Percentiles rank a stretch among this genome's conserved stretches.
Conservation (phyloP, 2,329 filamentous ascomycete species). For the Fusarium keratoplasticum region DNA sequence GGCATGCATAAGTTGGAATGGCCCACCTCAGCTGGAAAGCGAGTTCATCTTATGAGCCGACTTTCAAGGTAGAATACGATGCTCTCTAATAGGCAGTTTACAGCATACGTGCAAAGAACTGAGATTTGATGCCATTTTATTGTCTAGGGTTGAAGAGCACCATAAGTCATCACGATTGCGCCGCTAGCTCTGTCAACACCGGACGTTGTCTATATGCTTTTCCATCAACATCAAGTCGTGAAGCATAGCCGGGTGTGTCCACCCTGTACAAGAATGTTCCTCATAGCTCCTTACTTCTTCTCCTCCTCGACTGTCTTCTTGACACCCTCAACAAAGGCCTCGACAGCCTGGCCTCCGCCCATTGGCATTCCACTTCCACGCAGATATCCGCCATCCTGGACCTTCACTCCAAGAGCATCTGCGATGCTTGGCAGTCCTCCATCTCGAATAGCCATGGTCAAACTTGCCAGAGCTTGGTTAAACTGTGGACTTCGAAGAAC, state of each 20-base stretch:
- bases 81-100: neutral
- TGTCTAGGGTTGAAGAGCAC: neutral
- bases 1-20: neutral
- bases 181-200: conserved; percentile 8
- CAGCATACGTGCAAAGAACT: neutral
- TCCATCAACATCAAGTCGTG: conserved; percentile 18
- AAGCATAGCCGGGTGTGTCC: conserved; percentile 6
- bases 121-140: neutral
- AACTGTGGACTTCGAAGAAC: conserved; percentile 93
- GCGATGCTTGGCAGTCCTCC: conserved; percentile 91
- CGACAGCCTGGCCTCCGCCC: conserved; percentile 88
- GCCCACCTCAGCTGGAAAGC: neutral
- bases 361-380: conserved; percentile 83
- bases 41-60: neutral
- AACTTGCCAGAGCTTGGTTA: conserved; percentile 82
- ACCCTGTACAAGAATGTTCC: neutral
- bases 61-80: neutral
- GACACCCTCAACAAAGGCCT: conserved; percentile 91
- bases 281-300: conserved; percentile 38
- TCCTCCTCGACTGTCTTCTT: conserved; percentile 80
- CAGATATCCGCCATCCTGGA: conserved; percentile 87
- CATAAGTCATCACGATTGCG: neutral
- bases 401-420: conserved; percentile 82
- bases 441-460: conserved; percentile 89
- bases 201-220: conserved; percentile 15